Conservation (phyloP, 768 basidiomycete genomes). For the Mycena galopus region DNA sequence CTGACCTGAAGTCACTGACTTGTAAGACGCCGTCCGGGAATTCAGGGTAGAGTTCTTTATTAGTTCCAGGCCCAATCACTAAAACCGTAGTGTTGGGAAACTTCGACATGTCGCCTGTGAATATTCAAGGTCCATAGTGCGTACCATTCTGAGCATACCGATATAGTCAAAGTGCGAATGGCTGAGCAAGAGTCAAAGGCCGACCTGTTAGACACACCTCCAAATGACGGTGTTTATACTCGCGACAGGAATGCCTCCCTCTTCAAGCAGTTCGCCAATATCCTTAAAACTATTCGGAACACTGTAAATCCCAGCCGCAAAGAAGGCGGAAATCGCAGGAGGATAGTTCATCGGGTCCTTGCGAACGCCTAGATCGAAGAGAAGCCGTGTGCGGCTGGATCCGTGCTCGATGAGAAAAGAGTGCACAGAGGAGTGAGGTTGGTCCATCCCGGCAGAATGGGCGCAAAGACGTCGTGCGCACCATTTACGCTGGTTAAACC, state of each 20-base stretch:
- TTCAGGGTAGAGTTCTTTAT: constrained; percentile 9
- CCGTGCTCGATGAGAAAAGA: constrained; percentile 14
- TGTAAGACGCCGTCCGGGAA: constrained; percentile 11
- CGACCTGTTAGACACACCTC: constrained; percentile 3
- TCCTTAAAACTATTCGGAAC: constrained; percentile 12
- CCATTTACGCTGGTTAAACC: background rate
- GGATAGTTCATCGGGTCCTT: constrained; percentile 9
- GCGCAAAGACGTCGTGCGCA: background rate
- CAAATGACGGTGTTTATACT: constrained; percentile 23
- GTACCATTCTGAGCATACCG: background rate
- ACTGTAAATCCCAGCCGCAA: background rate
- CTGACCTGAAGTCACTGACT: constrained; percentile 26
- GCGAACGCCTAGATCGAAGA: constrained; percentile 22
- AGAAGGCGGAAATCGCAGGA: background rate
- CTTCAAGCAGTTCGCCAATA: constrained; percentile 8
- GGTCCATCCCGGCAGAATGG: background rate
- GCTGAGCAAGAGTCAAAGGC: background rate
- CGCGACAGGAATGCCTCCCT: constrained; percentile 14
- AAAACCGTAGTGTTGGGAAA: constrained; percentile 21
- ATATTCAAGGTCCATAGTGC: background rate
- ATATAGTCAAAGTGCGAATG: constrained; percentile 24
- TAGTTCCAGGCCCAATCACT: constrained; percentile 15
- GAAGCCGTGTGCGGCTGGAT: background rate
- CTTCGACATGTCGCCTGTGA: constrained; percentile 22
- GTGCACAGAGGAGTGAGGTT: background rate